phyloP scores from a whole-genome alignment of 2,329 filamentous ascomycete species.

The Fusarium ambrosium region DNA sequence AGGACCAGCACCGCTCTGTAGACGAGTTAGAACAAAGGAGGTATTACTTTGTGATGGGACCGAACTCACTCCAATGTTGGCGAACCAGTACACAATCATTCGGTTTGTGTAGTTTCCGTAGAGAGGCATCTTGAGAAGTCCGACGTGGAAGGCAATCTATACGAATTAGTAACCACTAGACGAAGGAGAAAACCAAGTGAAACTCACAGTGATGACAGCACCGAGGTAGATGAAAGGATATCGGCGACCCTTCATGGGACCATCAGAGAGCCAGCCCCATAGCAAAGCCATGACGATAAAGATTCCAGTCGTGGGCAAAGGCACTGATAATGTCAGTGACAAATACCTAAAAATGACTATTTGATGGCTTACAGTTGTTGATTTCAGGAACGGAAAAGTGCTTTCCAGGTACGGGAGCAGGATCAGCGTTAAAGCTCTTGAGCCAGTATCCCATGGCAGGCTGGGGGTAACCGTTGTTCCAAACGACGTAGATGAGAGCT shows the following conservation, averaged over 20 bases:
- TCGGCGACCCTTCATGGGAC: slow-evolving; percentile 21
- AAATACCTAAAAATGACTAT: background rate
- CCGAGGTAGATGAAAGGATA: slow-evolving; percentile 40
- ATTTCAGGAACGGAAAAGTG: slow-evolving; percentile 24
- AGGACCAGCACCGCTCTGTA: slow-evolving; percentile 34
- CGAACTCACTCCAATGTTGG: slow-evolving; percentile 36
- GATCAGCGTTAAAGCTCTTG: slow-evolving; percentile 35
- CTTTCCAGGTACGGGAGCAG: slow-evolving; percentile 31
- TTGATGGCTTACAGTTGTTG: slow-evolving; percentile 20
- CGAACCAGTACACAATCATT: slow-evolving; percentile 40
- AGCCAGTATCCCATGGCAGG: slow-evolving; percentile 37
- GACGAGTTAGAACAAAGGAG: background rate
- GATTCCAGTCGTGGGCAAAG: slow-evolving; percentile 34
- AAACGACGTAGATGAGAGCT: slow-evolving; percentile 34
- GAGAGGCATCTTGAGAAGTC: slow-evolving; percentile 33
- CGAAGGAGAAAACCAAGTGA: too few relatives aligned
- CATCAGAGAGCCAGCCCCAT: slow-evolving; percentile 41
- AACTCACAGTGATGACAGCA: slow-evolving; percentile 27
- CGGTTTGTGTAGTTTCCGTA: slow-evolving; percentile 25
- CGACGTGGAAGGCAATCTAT: slow-evolving; percentile 29
- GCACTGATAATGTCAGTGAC: slow-evolving; percentile 6
- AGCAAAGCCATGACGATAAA: slow-evolving; percentile 32
- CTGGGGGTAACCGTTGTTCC: slow-evolving; percentile 36
- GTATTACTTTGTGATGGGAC: rapidly evolving
- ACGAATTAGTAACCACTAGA: rapidly evolving